phyloP scores from a whole-genome alignment of 305 asterid species.

The Fraxinus paxiana region DNA sequence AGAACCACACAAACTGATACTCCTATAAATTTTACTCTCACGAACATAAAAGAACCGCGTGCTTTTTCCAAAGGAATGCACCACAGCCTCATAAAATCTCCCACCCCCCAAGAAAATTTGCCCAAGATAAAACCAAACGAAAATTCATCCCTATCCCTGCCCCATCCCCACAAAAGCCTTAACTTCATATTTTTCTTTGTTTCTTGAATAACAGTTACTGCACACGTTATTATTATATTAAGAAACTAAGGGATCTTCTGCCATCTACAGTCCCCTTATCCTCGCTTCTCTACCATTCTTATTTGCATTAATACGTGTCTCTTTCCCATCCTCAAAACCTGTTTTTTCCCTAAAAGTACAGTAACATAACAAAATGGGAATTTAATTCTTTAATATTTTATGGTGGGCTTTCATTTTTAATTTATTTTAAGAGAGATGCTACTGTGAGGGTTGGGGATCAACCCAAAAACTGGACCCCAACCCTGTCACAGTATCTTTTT shows the following conservation, averaged over 20 bases:
- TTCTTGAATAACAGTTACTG: background rate
- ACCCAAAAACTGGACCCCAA: too few relatives aligned
- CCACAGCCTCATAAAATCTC: constrained; percentile 45
- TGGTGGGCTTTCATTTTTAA: constrained; percentile 10
- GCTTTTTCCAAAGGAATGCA: constrained; percentile 9
- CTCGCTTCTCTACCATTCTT: background rate
- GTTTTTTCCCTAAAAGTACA: background rate
- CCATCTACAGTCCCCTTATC: constrained; percentile 12
- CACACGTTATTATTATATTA: background rate
- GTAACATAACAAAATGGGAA: constrained; percentile 18
- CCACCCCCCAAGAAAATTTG: constrained; percentile 2
- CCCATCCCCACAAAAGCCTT: background rate
- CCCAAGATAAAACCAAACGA: background rate
- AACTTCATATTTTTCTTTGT: background rate
- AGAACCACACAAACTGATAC: constrained; percentile 39
- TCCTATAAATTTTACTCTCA: constrained; percentile 25
- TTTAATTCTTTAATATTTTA: constrained; percentile 17
- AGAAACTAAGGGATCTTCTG: constrained; percentile 19
- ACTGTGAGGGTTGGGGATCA: too few relatives aligned
- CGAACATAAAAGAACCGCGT: constrained; percentile 18
- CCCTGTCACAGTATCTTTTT: too few relatives aligned
- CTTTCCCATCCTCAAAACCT: constrained; percentile 46
- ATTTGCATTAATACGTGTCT: constrained; percentile 51
- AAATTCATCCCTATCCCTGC: background rate
- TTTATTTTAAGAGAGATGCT: background rate